Evolutionary conservation across 495 filamentous ascomycete species (phyloP), one percentile per base, ranked within the genome.

Genomic region (Aspergillus egyptiacus): DNA sequence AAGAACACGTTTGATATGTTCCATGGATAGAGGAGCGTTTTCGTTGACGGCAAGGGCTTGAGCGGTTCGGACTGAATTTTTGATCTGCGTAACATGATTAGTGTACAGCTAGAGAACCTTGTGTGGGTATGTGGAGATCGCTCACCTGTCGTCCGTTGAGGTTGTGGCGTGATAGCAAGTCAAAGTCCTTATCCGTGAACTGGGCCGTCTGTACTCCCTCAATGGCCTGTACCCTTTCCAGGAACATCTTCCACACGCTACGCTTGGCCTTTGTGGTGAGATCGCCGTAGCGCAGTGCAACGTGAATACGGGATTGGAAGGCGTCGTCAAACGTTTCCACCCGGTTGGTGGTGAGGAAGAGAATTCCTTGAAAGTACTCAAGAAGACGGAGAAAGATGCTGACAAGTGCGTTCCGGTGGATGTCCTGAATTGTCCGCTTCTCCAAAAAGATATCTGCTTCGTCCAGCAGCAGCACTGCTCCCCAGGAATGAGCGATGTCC

Each of bases 401-500:
- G 15, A 91, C 87, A 0, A 91, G 73, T 1, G 84, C 83, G 57
- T 91, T 91, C 45, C 87, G 78, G 55, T 79, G 76, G 52, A 91
- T 79, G 54, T 91, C 84, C 51, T 80, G 74, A 30, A 83, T 75
- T 1, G 77, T 81, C 14, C 86, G 81, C 44, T 82, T 76, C 67
- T 90, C 86, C 11, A 89, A 66, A 71, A 89, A 89, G 15, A 89
- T 84, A 57, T 89, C 85, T 27, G 85, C 85, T 63, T 89, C 86
- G 59, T 89, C 85, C 1, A 90, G 73, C 0, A 90, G 73, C 0
- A 90, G 71, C 22, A 90, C 80, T 0, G 88, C 88, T 14, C 86
- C 89, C 89, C 90, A 95, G 2, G 80, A 81, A 61, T 91, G 87
- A 14, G 87, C 87, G 39, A 95, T 86, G 52, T 94, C 87, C 30